These are phyloP conservation scores for Colletotrichum sp. DNA, from an alignment of 2,329 filamentous ascomycete genomes.

Conservation along the genomic window DNA sequence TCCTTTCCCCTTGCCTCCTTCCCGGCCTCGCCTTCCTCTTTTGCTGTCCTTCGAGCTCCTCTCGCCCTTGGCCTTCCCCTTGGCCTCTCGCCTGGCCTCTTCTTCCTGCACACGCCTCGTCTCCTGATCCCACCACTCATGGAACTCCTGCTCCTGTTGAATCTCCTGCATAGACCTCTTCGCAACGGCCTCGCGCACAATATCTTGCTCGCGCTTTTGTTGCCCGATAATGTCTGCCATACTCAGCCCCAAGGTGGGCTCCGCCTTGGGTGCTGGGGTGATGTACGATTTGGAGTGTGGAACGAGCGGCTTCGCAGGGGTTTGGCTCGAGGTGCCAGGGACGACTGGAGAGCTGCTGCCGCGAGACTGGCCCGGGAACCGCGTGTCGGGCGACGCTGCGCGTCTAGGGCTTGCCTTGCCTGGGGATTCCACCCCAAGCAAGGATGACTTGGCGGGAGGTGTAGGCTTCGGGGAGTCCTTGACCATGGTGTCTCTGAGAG, in stretches of 20 bases:
- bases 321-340: conserved; percentile 30
- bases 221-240: conserved; percentile 89
- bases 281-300: conserved; percentile 69
- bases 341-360: conserved; percentile 36
- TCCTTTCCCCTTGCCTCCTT: conserved; percentile 22
- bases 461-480: conserved; percentile 32
- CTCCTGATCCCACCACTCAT: conserved; percentile 95
- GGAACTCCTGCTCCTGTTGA: conserved; percentile 95
- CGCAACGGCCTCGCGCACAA: conserved; percentile 81
- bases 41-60: conserved; percentile 25
- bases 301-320: conserved; percentile 47
- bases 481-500: conserved; percentile 54
- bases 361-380: conserved; percentile 63
- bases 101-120: conserved; percentile 73
- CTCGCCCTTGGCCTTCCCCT: conserved; percentile 49
- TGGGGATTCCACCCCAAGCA: conserved; percentile 47
- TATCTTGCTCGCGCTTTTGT: conserved; percentile 83
- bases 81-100: conserved; percentile 48
- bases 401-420: conserved; percentile 46
- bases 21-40: conserved; percentile 26
- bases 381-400: conserved; percentile 66
- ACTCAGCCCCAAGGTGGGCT: conserved; percentile 71
- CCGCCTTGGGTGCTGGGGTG: conserved; percentile 61
- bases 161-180: conserved; percentile 94
- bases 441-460: conserved; percentile 42